Base-by-base conservation (phyloP, 139 green algal genomes). In the Chlorella ohadii region DNA sequence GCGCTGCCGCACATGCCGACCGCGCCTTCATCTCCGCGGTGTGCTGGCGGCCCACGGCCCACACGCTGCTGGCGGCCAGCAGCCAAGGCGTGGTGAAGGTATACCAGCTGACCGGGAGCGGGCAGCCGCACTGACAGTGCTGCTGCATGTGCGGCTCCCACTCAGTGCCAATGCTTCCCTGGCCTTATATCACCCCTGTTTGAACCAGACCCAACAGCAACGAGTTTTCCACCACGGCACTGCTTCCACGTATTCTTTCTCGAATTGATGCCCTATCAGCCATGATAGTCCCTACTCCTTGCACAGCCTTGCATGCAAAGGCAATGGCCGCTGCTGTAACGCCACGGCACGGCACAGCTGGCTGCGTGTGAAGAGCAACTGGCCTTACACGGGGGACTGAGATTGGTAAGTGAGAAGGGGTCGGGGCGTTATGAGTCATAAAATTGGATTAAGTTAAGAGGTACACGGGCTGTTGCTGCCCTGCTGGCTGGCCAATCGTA, bases 41-140 rank as follows among this genome's bases (percentile, higher is more conserved):
- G 12, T 93, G 84, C 76, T 97, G 94, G 94, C 91, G 92, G 34
- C 88, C 90, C 0, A 66, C 87, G 34, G 73, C 76, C 20, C 79
- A 88, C 1, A 87, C 80, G 25, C 88, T 97, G 81, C 78, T 96
- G 3, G 92, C 91, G 3, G 94, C 94, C 51, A 96, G 94, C 78
- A 93, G 82, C 44, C 86, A 91, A 66, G 93, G 93, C 20, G 85
- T 78, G 20, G 90, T 96, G 38, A 93, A 93, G 47, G 63, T 95
- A 16, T 82, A 94, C 17, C 39, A 78, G 31, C 72, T 93, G 34
- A 85, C 83, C 34, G 86, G 86, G 81, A 57, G 59, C 59, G 41
- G 64, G 56, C 59, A 27, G 33, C 11, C 51, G 3, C 44, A 36
- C 23, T 56, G 39, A 56, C 16, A 31, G 22, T 9, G 22, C 59